Conservation (phyloP, 192 early-diverging fungal genomes). For the Endogone sp. region DNA sequence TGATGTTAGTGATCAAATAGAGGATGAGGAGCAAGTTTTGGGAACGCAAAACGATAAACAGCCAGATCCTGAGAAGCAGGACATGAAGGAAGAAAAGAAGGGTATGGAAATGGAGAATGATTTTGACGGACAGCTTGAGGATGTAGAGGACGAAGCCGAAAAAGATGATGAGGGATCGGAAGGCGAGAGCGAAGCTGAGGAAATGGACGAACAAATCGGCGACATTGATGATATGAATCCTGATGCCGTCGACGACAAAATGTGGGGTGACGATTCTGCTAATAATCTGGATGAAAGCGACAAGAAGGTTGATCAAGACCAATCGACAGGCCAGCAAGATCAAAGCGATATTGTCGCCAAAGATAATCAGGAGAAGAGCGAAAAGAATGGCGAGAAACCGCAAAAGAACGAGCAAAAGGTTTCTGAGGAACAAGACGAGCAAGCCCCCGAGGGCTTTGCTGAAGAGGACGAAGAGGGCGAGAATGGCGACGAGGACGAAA, state of each 20-base stretch:
- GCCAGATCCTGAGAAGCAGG: slow-evolving; percentile 49
- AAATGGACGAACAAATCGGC: slow-evolving; percentile 87
- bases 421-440: slow-evolving; percentile 26
- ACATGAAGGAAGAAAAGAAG: slow-evolving; percentile 74
- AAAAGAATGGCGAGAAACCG: no score
- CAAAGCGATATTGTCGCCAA: slow-evolving; percentile 66
- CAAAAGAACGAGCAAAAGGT: no score
- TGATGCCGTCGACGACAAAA: slow-evolving; percentile 91
- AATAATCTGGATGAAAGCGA: slow-evolving; percentile 58
- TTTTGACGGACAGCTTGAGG: slow-evolving; percentile 89
- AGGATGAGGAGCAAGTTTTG: slow-evolving; percentile 93
- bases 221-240: slow-evolving; percentile 85
- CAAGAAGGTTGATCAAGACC: slow-evolving; percentile 62
- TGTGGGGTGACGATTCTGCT: slow-evolving; percentile 89
- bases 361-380: slow-evolving; percentile 46
- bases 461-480: slow-evolving; percentile 39
- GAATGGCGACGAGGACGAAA: slow-evolving; percentile 33
- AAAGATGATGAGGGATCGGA: slow-evolving; percentile 50
- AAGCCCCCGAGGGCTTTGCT: slow-evolving; percentile 34
- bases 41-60: slow-evolving; percentile 71
- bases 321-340: slow-evolving; percentile 38
- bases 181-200: slow-evolving; percentile 68
- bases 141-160: slow-evolving; percentile 70
- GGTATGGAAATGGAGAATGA: slow-evolving; percentile 97
- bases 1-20: slow-evolving; percentile 97